phyloP scores from a whole-genome alignment of 2,329 filamentous ascomycete genomes.

The Arthrobotrys sinensis region DNA sequence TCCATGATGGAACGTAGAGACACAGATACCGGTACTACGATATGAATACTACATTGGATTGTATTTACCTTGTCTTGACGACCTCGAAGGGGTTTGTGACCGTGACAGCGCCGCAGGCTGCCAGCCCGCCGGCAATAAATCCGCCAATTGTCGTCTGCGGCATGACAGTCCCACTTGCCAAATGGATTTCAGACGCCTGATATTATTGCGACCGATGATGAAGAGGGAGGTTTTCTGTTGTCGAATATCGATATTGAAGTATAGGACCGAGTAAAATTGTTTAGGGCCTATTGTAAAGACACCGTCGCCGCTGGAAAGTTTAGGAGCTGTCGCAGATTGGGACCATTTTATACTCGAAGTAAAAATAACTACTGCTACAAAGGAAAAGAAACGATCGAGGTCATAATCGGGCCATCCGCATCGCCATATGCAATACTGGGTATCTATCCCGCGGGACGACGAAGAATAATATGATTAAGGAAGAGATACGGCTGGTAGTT shows the following conservation, averaged over 20 bases:
- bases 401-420: constrained; percentile 4
- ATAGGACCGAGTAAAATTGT: no score
- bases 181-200: no score
- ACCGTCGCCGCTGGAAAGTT: constrained; percentile 10
- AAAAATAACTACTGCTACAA: background rate
- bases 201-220: background rate
- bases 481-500: background rate
- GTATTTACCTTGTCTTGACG: constrained; percentile 88
- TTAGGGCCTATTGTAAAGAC: constrained; percentile 2
- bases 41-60: background rate
- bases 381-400: constrained; percentile 5
- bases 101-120: constrained; percentile 96
- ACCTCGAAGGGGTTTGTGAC: constrained; percentile 99
- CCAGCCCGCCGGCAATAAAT: constrained; percentile 95
- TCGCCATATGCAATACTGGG: background rate
- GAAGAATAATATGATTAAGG: background rate
- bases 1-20: background rate
- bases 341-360: constrained; percentile 8
- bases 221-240: background rate
- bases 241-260: no score
- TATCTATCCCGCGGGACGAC: background rate
- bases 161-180: constrained; percentile 53
- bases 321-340: constrained; percentile 19
- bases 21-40: background rate
- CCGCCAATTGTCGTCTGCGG: constrained; percentile 71